Evolutionary conservation across 148 eudicot genomes (phyloP).

Genomic region (Dianthus caryophyllus): DNA sequence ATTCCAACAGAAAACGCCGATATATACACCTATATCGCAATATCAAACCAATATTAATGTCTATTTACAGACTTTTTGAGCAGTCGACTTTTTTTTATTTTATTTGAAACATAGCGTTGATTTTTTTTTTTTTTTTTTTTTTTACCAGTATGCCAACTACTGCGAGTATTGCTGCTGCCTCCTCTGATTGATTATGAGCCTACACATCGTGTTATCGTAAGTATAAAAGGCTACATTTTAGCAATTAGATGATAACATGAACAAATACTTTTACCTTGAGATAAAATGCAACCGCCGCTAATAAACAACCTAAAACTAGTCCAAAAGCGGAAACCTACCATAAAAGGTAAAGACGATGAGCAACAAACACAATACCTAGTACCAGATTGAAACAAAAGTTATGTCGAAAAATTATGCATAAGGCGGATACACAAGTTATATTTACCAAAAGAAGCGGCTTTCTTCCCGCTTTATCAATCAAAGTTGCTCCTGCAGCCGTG

Average conservation of each 20-base stretch:
- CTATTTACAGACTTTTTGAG: not conserved
- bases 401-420: too few species aligned
- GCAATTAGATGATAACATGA: not conserved
- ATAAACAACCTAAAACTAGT: conserved; percentile 60
- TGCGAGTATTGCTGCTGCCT: conserved; percentile 63
- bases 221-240: not conserved
- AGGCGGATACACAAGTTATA: too few species aligned
- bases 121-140: too few species aligned
- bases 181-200: conserved; percentile 46
- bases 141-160: conserved; percentile 82
- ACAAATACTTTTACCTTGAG: conserved; percentile 50
- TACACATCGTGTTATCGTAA: conserved; percentile 14
- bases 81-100: not conserved
- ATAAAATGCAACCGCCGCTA: conserved; percentile 63
- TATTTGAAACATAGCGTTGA: not conserved
- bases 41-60: conserved; percentile 1
- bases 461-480: conserved; percentile 81
- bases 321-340: conserved; percentile 73
- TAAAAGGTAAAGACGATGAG: not conserved
- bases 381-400: not conserved
- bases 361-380: not conserved
- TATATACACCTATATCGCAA: conserved; percentile 61
- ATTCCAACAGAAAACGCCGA: conserved; percentile 76
- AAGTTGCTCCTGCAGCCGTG: conserved; percentile 53
- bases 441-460: conserved; percentile 85